Evolutionary conservation across 345 rosid genomes (phyloP).

Genomic region (Salix viminalis): DNA sequence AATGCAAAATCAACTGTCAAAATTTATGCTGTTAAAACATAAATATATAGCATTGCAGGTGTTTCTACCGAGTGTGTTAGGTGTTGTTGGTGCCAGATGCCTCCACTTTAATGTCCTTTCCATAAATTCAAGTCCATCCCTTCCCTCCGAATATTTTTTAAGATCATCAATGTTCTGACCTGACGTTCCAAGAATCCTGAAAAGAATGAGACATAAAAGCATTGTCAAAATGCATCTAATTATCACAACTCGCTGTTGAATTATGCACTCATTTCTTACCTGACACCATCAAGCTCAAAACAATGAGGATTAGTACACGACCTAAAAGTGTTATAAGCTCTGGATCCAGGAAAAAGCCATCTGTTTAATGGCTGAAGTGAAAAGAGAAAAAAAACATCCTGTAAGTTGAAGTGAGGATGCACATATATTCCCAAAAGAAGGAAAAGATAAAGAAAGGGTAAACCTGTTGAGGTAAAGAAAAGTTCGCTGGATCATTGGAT

Average conservation of each 20-base stretch:
- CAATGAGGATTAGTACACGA: slow-evolving; percentile 94
- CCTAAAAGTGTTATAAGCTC: slow-evolving; percentile 76
- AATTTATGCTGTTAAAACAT: neutral
- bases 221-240: neutral
- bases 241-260: neutral
- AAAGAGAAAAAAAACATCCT: neutral
- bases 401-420: neutral
- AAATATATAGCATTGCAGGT: neutral
- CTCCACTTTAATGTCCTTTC: slow-evolving; percentile 95
- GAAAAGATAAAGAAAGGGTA: slow-evolving; percentile 6
- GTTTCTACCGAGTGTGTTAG: slow-evolving; percentile 80
- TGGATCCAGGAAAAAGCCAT: slow-evolving; percentile 91
- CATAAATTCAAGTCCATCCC: slow-evolving; percentile 71
- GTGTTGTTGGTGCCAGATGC: slow-evolving; percentile 95
- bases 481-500: slow-evolving; percentile 86
- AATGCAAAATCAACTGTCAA: neutral
- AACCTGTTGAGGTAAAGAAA: slow-evolving; percentile 94
- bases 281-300: slow-evolving; percentile 78
- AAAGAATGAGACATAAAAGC: neutral
- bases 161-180: slow-evolving; percentile 97
- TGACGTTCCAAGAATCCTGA: slow-evolving; percentile 98
- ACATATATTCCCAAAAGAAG: neutral
- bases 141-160: slow-evolving; percentile 79
- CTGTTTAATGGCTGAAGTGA: slow-evolving; percentile 71
- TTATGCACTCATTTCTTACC: slow-evolving; percentile 33